A percentile compares a stretch with the other conserved stretches of the same genome.
Evolutionary conservation across 176 grass and related monocot genomes (phyloP).

Genomic region (Eremochloa ophiuroides): DNA sequence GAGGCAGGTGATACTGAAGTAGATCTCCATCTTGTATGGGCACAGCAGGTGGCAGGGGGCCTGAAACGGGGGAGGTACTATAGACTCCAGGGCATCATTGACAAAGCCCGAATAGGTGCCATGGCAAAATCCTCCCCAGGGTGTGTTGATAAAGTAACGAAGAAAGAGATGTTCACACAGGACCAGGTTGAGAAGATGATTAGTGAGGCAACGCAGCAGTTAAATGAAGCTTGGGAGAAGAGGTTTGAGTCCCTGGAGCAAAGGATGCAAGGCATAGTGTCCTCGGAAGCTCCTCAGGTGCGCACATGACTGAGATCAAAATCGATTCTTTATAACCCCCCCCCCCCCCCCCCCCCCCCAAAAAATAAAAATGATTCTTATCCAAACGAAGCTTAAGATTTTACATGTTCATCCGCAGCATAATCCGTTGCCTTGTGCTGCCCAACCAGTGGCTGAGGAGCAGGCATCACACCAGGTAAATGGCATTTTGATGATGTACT

Average conservation of each 20-base stretch:
- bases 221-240: conserved; percentile 42
- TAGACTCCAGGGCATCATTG: conserved; percentile 32
- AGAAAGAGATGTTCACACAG: neutral
- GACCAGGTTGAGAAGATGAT: conserved; percentile 7
- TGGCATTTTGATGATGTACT: neutral
- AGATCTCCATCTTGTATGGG: conserved; percentile 34
- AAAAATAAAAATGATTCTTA: conserved; percentile 6
- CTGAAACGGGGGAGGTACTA: conserved; percentile 27
- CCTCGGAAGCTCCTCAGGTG: neutral
- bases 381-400: neutral
- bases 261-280: neutral
- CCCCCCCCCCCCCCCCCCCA: no score
- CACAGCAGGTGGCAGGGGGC: conserved; percentile 9
- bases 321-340: no score
- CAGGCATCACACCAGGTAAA: conserved; percentile 3
- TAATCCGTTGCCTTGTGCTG: neutral
- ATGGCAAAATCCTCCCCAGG: conserved; percentile 24
- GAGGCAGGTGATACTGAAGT: conserved; percentile 23
- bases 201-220: conserved; percentile 9
- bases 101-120: conserved; percentile 13
- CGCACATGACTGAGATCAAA: neutral
- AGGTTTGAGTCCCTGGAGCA: conserved; percentile 28
- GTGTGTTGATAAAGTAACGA: neutral
- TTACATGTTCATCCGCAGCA: conserved; percentile 12
- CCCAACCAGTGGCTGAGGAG: neutral